Percentiles rank a stretch among this genome's conserved stretches.
Evolutionary conservation across 1,139 yeast species (phyloP).

Genomic region (Yamadazyma spencermartinsiae): DNA sequence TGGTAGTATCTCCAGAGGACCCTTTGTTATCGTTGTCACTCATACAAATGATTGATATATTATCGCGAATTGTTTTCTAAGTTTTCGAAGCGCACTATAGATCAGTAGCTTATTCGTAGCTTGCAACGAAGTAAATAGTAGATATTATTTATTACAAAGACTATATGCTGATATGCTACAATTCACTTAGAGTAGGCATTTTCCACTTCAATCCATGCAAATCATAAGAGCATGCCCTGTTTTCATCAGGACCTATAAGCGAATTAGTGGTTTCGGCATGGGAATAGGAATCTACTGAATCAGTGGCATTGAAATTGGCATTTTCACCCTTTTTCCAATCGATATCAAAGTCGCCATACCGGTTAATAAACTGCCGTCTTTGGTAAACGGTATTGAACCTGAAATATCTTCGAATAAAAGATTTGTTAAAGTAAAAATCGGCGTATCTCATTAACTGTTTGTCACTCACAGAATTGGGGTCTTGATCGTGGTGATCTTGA

Average conservation of each 20-base stretch:
- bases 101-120: no score
- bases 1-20: not conserved
- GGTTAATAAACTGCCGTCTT: conserved; percentile 46
- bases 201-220: conserved; percentile 53
- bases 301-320: conserved; percentile 15
- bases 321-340: conserved; percentile 29
- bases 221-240: conserved; percentile 34
- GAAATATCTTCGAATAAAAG: conserved; percentile 38
- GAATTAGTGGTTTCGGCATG: conserved; percentile 20
- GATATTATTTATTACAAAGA: no score
- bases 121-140: no score
- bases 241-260: conserved; percentile 25
- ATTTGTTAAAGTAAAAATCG: conserved; percentile 37
- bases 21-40: conserved; percentile 3
- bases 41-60: no score
- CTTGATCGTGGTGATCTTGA: conserved; percentile 10
- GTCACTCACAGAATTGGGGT: conserved; percentile 15
- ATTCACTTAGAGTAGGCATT: conserved; percentile 47
- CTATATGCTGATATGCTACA: conserved; percentile 18
- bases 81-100: no score
- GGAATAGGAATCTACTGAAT: conserved; percentile 13
- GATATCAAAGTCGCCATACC: conserved; percentile 43
- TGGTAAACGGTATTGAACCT: conserved; percentile 51
- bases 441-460: conserved; percentile 27
- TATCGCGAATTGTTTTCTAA: no score